Conservation (phyloP, 225 moss, liverwort and hornwort species). For the Physcomitrellopsis africana region DNA sequence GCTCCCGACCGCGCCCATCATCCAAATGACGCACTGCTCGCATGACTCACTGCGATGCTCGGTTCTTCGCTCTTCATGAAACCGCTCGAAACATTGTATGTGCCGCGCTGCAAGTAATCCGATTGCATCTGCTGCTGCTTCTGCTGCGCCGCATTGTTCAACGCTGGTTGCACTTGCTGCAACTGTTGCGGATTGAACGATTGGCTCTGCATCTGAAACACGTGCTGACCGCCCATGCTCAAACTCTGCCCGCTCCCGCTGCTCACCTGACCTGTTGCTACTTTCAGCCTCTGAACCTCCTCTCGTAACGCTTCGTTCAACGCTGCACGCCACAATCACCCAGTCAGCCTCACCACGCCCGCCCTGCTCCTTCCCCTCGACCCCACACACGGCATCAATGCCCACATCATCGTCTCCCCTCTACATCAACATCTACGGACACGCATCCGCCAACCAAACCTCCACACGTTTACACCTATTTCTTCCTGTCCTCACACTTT, state of each 20-base stretch:
- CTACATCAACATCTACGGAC: too few species aligned
- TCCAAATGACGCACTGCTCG: slow-evolving; percentile 53
- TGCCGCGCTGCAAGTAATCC: slow-evolving; percentile 71
- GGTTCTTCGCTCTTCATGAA: slow-evolving; percentile 68
- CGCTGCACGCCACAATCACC: slow-evolving; percentile 45
- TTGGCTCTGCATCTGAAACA: slow-evolving; percentile 73
- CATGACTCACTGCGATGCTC: slow-evolving; percentile 48
- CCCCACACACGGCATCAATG: neutral
- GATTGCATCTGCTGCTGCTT: slow-evolving; percentile 65
- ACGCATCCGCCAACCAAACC: too few species aligned
- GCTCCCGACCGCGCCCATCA: slow-evolving; percentile 7
- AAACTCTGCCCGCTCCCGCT: slow-evolving; percentile 65
- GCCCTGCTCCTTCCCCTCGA: neutral
- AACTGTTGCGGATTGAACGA: slow-evolving; percentile 57
- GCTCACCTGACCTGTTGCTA: slow-evolving; percentile 73
- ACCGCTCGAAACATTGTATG: slow-evolving; percentile 55
- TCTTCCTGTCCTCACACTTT: too few species aligned
- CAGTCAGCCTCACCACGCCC: slow-evolving; percentile 13
- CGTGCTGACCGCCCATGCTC: slow-evolving; percentile 56
- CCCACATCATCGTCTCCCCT: neutral
- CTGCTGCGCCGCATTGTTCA: slow-evolving; percentile 60
- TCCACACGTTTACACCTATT: too few species aligned
- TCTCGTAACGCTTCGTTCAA: slow-evolving; percentile 83
- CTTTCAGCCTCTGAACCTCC: slow-evolving; percentile 75
- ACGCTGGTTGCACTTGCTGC: slow-evolving; percentile 74